A percentile compares a stretch with the other conserved stretches of the same genome.
These are phyloP conservation scores for Wallacemonas rigidus DNA, from an alignment of 208 protist genomes.

Conservation along the genomic window DNA sequence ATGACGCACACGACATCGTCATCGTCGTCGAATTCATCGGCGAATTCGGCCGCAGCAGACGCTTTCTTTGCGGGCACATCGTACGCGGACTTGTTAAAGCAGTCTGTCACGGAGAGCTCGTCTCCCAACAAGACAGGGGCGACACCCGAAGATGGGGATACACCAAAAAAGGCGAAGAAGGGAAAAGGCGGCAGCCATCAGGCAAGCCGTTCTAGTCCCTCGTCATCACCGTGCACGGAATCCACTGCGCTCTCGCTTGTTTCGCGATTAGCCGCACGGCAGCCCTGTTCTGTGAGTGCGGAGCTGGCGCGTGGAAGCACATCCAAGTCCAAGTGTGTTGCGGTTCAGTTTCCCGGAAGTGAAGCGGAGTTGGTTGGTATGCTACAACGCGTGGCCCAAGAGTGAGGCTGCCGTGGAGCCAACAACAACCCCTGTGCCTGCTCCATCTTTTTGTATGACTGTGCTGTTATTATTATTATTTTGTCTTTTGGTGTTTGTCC, in stretches of 20 bases:
- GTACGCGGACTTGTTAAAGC: neutral
- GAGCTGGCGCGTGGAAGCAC: constrained; percentile 56
- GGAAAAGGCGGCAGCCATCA: neutral
- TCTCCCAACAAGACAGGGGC: too few relatives aligned
- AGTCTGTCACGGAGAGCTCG: neutral
- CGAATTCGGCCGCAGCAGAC: neutral
- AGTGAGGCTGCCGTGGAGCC: constrained; percentile 15
- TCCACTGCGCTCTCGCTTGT: neutral
- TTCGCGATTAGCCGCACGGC: neutral
- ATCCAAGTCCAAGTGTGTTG: constrained; percentile 59
- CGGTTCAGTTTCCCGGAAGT: constrained; percentile 54
- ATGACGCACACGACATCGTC: neutral
- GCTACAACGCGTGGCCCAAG: constrained; percentile 39
- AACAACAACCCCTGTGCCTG: neutral
- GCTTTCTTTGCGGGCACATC: constrained; percentile 18
- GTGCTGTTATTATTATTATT: too few relatives aligned
- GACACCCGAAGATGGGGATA: neutral
- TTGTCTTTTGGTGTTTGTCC: too few relatives aligned
- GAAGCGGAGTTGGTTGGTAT: constrained; percentile 54
- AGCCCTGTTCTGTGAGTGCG: constrained; percentile 30
- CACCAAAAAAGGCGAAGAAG: constrained; percentile 1
- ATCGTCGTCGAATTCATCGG: neutral
- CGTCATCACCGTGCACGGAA: neutral
- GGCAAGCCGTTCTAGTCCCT: neutral
- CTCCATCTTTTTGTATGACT: too few relatives aligned